Base-by-base conservation (phyloP, 2,329 filamentous ascomycete genomes). In the Trichoderma gracile region DNA sequence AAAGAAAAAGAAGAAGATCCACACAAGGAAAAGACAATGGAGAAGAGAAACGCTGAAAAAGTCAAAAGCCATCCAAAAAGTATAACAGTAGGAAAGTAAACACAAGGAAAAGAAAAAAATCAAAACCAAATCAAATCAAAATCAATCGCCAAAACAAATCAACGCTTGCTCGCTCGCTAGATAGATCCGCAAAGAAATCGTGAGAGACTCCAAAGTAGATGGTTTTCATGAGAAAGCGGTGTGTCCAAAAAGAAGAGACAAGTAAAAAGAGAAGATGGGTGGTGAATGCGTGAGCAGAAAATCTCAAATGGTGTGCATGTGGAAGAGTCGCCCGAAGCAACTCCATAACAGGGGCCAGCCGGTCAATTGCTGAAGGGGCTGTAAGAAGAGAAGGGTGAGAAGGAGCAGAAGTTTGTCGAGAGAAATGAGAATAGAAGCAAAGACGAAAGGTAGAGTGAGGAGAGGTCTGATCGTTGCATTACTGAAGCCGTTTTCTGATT, bases 281-380 rank as follows among this genome's bases (percentile, higher is more conserved):
- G 69, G 75, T 75, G 72, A 71, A 74, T 81, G 80, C 80, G 80
- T 82, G 80, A 81, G 80, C 80, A 80, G 78, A 77, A 76, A 74
- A 70, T 79, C 77, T 80, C 75, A 73, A 74, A 70, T 63, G 47
- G 38, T 53, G 59, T 53, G 59, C 46, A 50, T 62, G 59, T 62
- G 59, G 40, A 50, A 52, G 49, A 58, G 67, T 65, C 75, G 72
- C 73, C 70, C 70, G 72, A 70, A 73, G 74, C 71, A 68, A 73
- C 71, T 72, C 70, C 64, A 71, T 38, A 67, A 73, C 69, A 73
- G 72, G 72, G 19, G 68, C 67, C 69, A 67, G 68, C 69, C 69
- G 68, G 69, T 69, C 66, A 61, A 52, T 49, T 25, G 65, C 33
- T 60, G 63, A 53, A 67, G 25, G 33, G 64, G 57, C 56, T 61